phyloP scores from a whole-genome alignment of 495 filamentous ascomycete genomes.

The Penicillium cosmopolitanum region DNA sequence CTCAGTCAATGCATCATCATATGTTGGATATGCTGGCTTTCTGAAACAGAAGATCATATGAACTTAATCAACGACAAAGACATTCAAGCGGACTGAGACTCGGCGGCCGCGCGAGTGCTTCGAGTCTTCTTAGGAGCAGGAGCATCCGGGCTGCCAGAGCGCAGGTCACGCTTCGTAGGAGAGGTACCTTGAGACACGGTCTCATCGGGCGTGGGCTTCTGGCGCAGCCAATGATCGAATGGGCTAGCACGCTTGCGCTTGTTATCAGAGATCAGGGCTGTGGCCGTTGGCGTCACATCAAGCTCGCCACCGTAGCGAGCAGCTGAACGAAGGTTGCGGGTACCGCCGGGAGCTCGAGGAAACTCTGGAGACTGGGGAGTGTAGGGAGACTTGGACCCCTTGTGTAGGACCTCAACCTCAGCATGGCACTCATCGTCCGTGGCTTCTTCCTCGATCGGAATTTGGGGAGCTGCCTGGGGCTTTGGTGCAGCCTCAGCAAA shows the following conservation, averaged over 20 bases:
- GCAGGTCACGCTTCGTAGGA: conserved; percentile 36
- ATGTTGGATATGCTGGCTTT: neutral
- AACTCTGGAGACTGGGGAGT: conserved; percentile 59
- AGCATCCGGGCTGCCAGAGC: conserved; percentile 26
- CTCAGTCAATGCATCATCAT: conserved; percentile 4
- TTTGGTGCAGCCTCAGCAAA: conserved; percentile 59
- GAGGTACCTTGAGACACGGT: conserved; percentile 17
- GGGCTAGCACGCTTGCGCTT: conserved; percentile 57
- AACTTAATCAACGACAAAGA: neutral
- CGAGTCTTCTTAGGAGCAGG: conserved; percentile 38
- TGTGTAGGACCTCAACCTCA: conserved; percentile 50
- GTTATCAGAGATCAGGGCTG: conserved; percentile 13
- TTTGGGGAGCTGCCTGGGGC: conserved; percentile 16
- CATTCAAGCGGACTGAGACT: conserved; percentile 6
- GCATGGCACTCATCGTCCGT: conserved; percentile 64
- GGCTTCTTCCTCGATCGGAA: conserved; percentile 51
- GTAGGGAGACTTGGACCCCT: conserved; percentile 29
- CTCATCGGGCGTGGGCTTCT: conserved; percentile 50
- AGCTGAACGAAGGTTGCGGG: conserved; percentile 35
- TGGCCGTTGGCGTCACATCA: conserved; percentile 27
- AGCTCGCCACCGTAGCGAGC: conserved; percentile 28
- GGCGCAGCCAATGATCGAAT: conserved; percentile 67
- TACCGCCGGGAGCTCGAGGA: conserved; percentile 25
- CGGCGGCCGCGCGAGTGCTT: conserved; percentile 3
- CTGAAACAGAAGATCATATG: neutral